Percentiles rank a stretch among this genome's conserved stretches.
These are phyloP conservation scores for Triticum aestivum DNA, from an alignment of 176 grass and related monocot species.

Conservation along the genomic window DNA sequence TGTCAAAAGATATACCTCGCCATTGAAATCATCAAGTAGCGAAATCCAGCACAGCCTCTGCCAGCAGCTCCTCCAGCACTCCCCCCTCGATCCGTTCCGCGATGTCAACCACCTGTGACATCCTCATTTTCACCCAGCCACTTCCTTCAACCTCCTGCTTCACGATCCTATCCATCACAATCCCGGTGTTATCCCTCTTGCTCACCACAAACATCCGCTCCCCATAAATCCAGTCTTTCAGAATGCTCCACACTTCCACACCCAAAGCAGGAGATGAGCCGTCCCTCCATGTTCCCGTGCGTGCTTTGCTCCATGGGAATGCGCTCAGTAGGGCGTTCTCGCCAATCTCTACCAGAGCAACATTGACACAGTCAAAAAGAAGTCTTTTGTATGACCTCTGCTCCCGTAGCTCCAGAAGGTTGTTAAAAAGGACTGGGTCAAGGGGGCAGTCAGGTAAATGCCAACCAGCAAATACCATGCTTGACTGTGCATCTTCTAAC, in stretches of 20 bases:
- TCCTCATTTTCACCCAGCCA: constrained; percentile 49
- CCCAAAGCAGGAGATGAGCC: constrained; percentile 27
- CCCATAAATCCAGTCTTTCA: constrained; percentile 64
- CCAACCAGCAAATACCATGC: constrained; percentile 54
- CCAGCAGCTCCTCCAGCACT: constrained; percentile 65
- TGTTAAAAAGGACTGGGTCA: constrained; percentile 57
- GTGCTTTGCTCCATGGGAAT: constrained; percentile 48
- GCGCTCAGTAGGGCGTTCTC: constrained; percentile 41
- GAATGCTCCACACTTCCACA: constrained; percentile 56
- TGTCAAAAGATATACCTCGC: neutral
- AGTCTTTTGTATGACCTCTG: constrained; percentile 60
- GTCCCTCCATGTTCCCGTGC: constrained; percentile 1
- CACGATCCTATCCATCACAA: constrained; percentile 51
- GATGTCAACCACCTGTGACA: constrained; percentile 60
- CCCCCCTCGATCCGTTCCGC: constrained; percentile 45
- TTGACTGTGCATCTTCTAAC: constrained; percentile 37
- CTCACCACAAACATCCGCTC: constrained; percentile 34
- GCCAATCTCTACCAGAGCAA: constrained; percentile 62
- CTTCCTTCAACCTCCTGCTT: constrained; percentile 65
- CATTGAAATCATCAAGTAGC: constrained; percentile 19
- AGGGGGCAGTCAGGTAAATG: constrained; percentile 68
- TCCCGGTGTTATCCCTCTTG: constrained; percentile 35
- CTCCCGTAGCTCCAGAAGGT: constrained; percentile 58
- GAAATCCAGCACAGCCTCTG: constrained; percentile 61
- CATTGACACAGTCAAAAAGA: constrained; percentile 79